Evolutionary conservation across 768 basidiomycete genomes (phyloP).

Genomic region (Phanerodontia chrysosporium): DNA sequence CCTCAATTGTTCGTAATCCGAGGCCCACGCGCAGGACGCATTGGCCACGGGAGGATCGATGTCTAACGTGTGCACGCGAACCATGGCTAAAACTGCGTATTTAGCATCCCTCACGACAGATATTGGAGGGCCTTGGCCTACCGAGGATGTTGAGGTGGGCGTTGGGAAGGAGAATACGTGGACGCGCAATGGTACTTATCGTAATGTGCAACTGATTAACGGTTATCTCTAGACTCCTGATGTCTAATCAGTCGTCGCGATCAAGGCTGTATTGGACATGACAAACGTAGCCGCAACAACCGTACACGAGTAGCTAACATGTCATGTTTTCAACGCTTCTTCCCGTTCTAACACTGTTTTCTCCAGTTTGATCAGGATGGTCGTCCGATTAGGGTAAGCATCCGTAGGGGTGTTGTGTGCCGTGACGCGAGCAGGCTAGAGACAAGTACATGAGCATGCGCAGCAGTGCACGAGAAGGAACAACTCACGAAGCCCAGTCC

Average conservation of each 20-base stretch:
- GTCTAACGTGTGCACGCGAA: slow-evolving; percentile 48
- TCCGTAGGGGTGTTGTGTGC: slow-evolving; percentile 88
- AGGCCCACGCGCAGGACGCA: slow-evolving; percentile 80
- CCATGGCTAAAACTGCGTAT: slow-evolving; percentile 36
- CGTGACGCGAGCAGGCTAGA: slow-evolving; percentile 91
- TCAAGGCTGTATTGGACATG: too few species aligned
- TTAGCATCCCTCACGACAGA: too few species aligned
- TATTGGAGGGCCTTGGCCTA: too few species aligned
- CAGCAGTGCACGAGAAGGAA: slow-evolving; percentile 4
- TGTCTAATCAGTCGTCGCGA: too few species aligned
- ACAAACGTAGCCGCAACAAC: too few species aligned
- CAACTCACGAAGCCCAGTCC: slow-evolving; percentile 87
- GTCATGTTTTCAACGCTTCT: slow-evolving; percentile 76
- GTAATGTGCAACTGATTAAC: too few species aligned
- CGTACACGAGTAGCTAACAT: too few species aligned
- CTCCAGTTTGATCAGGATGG: slow-evolving; percentile 97
- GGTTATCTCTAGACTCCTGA: too few species aligned
- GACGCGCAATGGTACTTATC: too few species aligned
- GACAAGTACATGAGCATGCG: background rate
- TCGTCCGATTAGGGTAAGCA: slow-evolving; percentile 78
- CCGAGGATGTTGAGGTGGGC: too few species aligned
- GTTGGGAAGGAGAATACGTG: too few species aligned
- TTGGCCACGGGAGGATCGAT: slow-evolving; percentile 70
- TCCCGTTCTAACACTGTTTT: slow-evolving; percentile 91
- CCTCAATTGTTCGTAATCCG: slow-evolving; percentile 56